Conservation (phyloP, 208 protist species). For the Trypanosoma grayi region DNA sequence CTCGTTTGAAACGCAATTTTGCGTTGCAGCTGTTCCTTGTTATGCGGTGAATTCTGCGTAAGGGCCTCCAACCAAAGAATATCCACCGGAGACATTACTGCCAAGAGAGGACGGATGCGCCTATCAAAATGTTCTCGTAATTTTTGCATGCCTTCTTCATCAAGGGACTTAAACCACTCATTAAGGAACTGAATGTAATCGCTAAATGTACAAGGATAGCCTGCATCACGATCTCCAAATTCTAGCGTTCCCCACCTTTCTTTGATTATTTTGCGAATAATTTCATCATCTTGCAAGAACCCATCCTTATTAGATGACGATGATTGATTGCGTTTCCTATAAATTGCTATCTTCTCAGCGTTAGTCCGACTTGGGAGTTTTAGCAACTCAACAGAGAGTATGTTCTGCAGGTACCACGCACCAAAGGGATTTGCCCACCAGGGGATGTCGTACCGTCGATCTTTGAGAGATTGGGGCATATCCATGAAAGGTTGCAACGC, state of each 20-base stretch:
- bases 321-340: constrained; percentile 53
- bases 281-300: constrained; percentile 74
- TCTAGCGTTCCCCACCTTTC: constrained; percentile 90
- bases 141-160: constrained; percentile 90
- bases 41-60: constrained; percentile 87
- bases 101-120: constrained; percentile 87
- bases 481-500: constrained; percentile 93
- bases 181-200: constrained; percentile 94
- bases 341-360: constrained; percentile 90
- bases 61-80: constrained; percentile 89
- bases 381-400: constrained; percentile 87
- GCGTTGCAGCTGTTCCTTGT: constrained; percentile 86
- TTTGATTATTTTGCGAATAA: constrained; percentile 80
- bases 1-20: constrained; percentile 90
- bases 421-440: constrained; percentile 94
- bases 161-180: constrained; percentile 92
- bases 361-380: constrained; percentile 86
- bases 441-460: constrained; percentile 89
- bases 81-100: constrained; percentile 91
- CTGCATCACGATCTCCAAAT: constrained; percentile 88
- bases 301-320: constrained; percentile 49
- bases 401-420: constrained; percentile 92
- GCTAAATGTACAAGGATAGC: constrained; percentile 89
- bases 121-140: constrained; percentile 92
- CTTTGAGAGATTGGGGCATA: constrained; percentile 92